Evolutionary conservation across 306 rosid species (phyloP).

Genomic region (Corylus heterophylla): DNA sequence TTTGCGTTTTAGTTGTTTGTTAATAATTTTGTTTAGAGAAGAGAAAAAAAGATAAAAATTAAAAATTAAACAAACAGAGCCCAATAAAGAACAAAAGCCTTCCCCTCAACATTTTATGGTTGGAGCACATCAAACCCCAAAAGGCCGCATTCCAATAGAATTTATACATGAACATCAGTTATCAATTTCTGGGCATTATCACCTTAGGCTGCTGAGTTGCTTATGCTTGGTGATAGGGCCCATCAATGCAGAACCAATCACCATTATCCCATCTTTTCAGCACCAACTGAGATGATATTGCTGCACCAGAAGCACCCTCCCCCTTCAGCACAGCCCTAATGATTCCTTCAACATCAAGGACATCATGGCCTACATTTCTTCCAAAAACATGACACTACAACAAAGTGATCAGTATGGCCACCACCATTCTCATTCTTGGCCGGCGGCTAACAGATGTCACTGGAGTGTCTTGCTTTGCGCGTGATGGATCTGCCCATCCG

Average conservation of each 20-base stretch:
- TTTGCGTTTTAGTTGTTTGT: no score
- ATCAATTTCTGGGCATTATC: slow-evolving; percentile 1
- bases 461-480: slow-evolving; percentile 64
- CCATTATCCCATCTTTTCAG: background rate
- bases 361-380: background rate
- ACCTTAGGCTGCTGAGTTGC: background rate
- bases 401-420: slow-evolving; percentile 2
- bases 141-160: background rate
- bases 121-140: background rate
- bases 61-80: no score
- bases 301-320: background rate
- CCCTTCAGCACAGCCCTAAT: background rate
- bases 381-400: background rate
- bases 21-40: no score
- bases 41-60: no score
- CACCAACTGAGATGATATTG: background rate
- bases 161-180: background rate
- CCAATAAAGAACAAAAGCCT: background rate
- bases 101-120: background rate
- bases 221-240: background rate
- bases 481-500: slow-evolving; percentile 96
- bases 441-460: slow-evolving; percentile 41
- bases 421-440: slow-evolving; percentile 19
- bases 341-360: background rate
- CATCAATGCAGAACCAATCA: background rate